These are phyloP conservation scores for Schwanniomyces sp. DNA, from an alignment of 805 yeast genomes.

Conservation along the genomic window DNA sequence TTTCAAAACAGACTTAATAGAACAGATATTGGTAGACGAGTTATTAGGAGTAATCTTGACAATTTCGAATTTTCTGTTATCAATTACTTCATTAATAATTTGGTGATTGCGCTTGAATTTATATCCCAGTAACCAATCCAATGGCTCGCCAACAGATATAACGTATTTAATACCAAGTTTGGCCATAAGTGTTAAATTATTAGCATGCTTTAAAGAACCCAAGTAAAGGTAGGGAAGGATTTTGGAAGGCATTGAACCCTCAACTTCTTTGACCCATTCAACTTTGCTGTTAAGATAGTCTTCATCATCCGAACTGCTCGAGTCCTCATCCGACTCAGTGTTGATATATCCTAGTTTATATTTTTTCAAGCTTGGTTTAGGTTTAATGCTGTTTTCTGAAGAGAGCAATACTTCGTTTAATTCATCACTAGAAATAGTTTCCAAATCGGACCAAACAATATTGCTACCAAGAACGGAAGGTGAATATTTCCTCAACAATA, in stretches of 20 bases:
- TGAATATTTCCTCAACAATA: slow-evolving; percentile 57
- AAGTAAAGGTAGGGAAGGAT: slow-evolving; percentile 81
- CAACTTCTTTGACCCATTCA: slow-evolving; percentile 42
- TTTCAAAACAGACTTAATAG: slow-evolving; percentile 52
- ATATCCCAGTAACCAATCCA: slow-evolving; percentile 57
- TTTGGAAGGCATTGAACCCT: slow-evolving; percentile 80
- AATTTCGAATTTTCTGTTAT: slow-evolving; percentile 32
- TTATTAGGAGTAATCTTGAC: slow-evolving; percentile 23
- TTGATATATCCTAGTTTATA: slow-evolving; percentile 26
- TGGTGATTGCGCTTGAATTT: slow-evolving; percentile 26
- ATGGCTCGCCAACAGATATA: slow-evolving; percentile 82
- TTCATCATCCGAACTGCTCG: slow-evolving; percentile 5
- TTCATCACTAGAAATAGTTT: slow-evolving; percentile 26
- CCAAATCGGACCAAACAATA: slow-evolving; percentile 31
- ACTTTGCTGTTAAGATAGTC: neutral
- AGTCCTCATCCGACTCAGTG: slow-evolving; percentile 8
- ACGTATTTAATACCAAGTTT: slow-evolving; percentile 70
- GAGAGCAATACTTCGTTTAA: slow-evolving; percentile 33
- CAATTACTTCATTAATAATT: slow-evolving; percentile 19
- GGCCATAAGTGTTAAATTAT: slow-evolving; percentile 58
- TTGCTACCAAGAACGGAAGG: slow-evolving; percentile 35
- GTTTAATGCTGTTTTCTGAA: slow-evolving; percentile 16
- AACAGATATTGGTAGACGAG: slow-evolving; percentile 6
- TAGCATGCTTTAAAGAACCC: slow-evolving; percentile 84
- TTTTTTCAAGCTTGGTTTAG: slow-evolving; percentile 4